Base-by-base conservation (phyloP, 1,284 basidiomycete genomes). In the Moesziomyces antarcticus region DNA sequence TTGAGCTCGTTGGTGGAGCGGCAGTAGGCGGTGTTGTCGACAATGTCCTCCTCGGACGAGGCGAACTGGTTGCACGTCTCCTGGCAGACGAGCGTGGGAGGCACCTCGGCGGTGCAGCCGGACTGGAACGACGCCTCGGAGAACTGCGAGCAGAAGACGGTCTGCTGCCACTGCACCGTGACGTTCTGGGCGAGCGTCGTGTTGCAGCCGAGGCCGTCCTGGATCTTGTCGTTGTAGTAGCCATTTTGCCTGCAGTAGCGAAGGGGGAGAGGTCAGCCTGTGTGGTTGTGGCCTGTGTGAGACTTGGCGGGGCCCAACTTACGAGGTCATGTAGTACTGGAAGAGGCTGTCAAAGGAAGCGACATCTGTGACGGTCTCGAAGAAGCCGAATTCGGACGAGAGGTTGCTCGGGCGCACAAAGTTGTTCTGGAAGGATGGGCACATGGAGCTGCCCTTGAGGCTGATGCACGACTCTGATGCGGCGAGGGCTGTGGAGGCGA, bases 321-420 rank as follows among this genome's bases (percentile, higher is more conserved):
- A 62, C 72, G 62, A 61, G 22, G 81, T 79, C 48, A 86, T 82
- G 76, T 87, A 87, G 37, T 66, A 64, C 7, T 82, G 56, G 33
- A 84, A 85, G 20, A 81, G 82, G 40, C 78, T 72, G 68, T 86
- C 86, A 56, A 86, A 86, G 9, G 84, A 80, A 1, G 80, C 57
- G 0, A 86, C 85, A 30, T 82, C 82, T 45, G 66, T 82, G 30
- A 86, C 85, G 10, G 54, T 62, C 11, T 78, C 21, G 69, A 86
- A 75, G 37, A 71, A 86, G 24, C 80, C 80, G 69, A 77, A 86
- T 18, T 84, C 75, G 55, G 75, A 56, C 13, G 85, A 80, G 16
- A 86, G 79, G 65, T 84, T 85, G 25, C 64, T 50, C 0, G 85
- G 85, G 57, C 81, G 77, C 59, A 87, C 65, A 50, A 61, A 78